Evolutionary conservation across 1,139 yeast genomes (phyloP), one percentile per base, ranked within the genome.

Genomic region (Pichia sp.): DNA sequence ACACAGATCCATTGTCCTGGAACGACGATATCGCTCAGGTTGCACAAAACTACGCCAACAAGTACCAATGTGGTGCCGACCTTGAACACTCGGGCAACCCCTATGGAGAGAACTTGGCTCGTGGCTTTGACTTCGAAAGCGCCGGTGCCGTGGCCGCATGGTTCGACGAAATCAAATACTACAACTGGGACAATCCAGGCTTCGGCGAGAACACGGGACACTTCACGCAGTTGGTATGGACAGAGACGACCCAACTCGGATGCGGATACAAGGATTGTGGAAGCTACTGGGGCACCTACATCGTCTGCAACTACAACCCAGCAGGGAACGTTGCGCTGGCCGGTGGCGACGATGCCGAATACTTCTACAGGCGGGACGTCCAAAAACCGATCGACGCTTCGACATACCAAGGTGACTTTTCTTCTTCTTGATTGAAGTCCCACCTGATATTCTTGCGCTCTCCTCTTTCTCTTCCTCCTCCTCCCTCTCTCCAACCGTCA

Each of bases 51-150:
- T 87, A 84, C 70, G 90, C 92, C 47, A 79, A 82, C 70, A 66
- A 73, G 53, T 87, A 84, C 72, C 80, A 80, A 69, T 90, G 97
- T 74, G 56, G 61, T 23, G 87, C 87, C 55, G 62, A 66, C 13
- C 80, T 90, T 70, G 72, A 73, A 41, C 97, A 90, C 75, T 84
- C 95, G 51, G 88, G 87, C 55, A 93, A 93, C 55, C 71, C 76
- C 52, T 86, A 80, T 73, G 97, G 97, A 68, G 97, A 90, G 75
- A 90, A 90, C 78, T 78, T 90, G 68, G 96, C 95, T 53, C 75
- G 81, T 54, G 97, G 97, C 55, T 80, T 77, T 71, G 60, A 77
- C 47, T 80, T 78, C 71, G 57, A 76, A 43, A 70, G 76, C 40
- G 74, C 76, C 32, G 87, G 80, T 47, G 89, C 90, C 49, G 84